Conservation (phyloP, 2,329 filamentous ascomycete species). For the Colletotrichum eleusines region DNA sequence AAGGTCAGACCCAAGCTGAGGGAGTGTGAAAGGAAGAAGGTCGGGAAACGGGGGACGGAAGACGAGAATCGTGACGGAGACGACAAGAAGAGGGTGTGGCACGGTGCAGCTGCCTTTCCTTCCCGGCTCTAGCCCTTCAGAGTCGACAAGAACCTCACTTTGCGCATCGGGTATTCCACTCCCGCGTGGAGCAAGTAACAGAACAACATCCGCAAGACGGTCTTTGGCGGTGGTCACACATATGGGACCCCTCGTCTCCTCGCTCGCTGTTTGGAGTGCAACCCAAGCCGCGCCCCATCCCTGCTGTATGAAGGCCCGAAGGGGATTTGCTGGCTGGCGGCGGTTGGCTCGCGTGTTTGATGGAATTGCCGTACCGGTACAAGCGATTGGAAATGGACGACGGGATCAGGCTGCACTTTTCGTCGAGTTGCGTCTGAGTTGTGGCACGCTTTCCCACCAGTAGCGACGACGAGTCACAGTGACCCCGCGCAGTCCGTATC, state of each 20-base stretch:
- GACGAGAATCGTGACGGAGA: constrained; percentile 22
- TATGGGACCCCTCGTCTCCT: neutral
- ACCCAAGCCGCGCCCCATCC: constrained; percentile 24
- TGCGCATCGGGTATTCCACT: constrained; percentile 24
- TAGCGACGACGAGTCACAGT: constrained; percentile 1
- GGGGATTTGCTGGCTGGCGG: constrained; percentile 16
- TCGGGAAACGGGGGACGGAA: constrained; percentile 16
- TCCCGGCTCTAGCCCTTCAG: constrained; percentile 28
- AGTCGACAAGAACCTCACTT: constrained; percentile 31
- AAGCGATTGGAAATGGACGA: constrained; percentile 6
- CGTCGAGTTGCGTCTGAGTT: constrained; percentile 15
- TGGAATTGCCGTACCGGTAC: constrained; percentile 34
- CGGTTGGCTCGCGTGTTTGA: constrained; percentile 27
- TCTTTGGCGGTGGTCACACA: constrained; percentile 15
- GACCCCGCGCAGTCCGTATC: constrained; percentile 25
- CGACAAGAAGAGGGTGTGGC: constrained; percentile 36
- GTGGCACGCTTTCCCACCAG: constrained; percentile 28
- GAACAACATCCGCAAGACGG: constrained; percentile 8
- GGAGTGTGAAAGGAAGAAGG: constrained; percentile 22
- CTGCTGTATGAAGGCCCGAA: constrained; percentile 37
- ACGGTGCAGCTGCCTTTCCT: constrained; percentile 28
- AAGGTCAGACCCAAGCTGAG: constrained; percentile 16
- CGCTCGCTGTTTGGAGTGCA: constrained; percentile 6
- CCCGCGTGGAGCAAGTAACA: constrained; percentile 31
- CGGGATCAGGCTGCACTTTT: constrained; percentile 29